phyloP scores from a whole-genome alignment of 805 yeast genomes.

The Metschnikowia sp. region DNA sequence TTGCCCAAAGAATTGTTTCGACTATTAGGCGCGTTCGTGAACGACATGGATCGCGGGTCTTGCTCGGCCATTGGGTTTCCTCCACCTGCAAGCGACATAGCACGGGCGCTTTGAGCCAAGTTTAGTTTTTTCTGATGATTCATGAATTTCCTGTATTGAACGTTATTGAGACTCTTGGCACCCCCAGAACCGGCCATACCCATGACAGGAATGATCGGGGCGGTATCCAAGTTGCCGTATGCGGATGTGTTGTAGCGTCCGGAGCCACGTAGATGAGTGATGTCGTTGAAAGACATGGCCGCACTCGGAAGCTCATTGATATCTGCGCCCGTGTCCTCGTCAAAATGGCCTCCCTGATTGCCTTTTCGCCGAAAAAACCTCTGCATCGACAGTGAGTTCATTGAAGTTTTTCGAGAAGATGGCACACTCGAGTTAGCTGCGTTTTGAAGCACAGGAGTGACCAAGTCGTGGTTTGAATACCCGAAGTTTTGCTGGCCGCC shows the following conservation, averaged over 20 bases:
- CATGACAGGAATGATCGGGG: slow-evolving; percentile 75
- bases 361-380: slow-evolving; percentile 41
- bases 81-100: slow-evolving; percentile 39
- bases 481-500: not conserved
- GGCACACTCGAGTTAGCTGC: not conserved
- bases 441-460: slow-evolving; percentile 22
- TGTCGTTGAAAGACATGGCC: slow-evolving; percentile 58
- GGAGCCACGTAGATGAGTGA: slow-evolving; percentile 59
- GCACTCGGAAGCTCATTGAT: slow-evolving; percentile 29
- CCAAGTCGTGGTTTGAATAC: slow-evolving; percentile 25
- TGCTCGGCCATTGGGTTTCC: slow-evolving; percentile 27
- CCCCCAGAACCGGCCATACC: slow-evolving; percentile 28
- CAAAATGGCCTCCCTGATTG: slow-evolving; percentile 27
- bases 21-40: slow-evolving; percentile 17
- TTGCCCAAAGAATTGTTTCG: slow-evolving; percentile 23
- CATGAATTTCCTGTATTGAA: slow-evolving; percentile 67
- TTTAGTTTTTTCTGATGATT: slow-evolving; percentile 64
- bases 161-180: slow-evolving; percentile 39
- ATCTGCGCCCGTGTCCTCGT: slow-evolving; percentile 38
- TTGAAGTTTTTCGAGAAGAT: slow-evolving; percentile 33
- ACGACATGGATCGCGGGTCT: slow-evolving; percentile 33
- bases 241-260: slow-evolving; percentile 51
- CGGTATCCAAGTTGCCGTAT: slow-evolving; percentile 45
- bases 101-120: slow-evolving; percentile 44
- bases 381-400: slow-evolving; percentile 37